Evolutionary conservation across 176 grass and related monocot genomes (phyloP).

Genomic region (Oryza rufipogon): DNA sequence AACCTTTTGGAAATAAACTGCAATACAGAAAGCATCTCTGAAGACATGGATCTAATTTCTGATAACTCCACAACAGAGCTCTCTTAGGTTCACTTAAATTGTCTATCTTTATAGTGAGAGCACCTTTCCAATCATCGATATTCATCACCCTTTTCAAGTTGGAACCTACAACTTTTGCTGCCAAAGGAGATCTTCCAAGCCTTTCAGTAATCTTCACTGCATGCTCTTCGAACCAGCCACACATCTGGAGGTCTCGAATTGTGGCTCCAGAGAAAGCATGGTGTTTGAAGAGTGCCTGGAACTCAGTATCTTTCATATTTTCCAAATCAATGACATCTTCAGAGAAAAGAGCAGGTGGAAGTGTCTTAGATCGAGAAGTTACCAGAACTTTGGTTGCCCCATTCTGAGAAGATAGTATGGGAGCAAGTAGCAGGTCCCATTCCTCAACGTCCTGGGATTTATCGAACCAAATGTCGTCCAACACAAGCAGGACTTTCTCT

Average conservation of each 20-base stretch:
- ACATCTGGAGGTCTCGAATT: neutral
- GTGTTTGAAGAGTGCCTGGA: slow-evolving; percentile 24
- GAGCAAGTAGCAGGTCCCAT: slow-evolving; percentile 4
- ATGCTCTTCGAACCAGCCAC: neutral
- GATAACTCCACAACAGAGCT: neutral
- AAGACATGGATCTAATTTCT: neutral
- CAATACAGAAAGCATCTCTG: neutral
- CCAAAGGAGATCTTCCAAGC: neutral
- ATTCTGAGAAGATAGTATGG: neutral
- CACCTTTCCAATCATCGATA: neutral
- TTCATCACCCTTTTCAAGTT: neutral
- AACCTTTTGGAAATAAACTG: neutral
- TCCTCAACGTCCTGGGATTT: neutral
- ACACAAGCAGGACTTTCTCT: slow-evolving; percentile 20
- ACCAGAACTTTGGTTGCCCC: neutral
- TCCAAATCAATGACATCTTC: neutral
- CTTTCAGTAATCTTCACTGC: neutral
- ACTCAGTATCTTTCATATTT: neutral
- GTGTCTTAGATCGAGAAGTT: neutral
- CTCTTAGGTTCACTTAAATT: neutral
- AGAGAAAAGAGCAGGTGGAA: neutral
- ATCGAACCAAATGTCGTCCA: slow-evolving; percentile 30
- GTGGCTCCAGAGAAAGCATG: slow-evolving; percentile 11
- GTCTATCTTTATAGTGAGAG: neutral
- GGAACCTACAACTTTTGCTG: neutral